Conservation (phyloP, 2,329 filamentous ascomycete species). For the Domatiomyces catenatus region DNA sequence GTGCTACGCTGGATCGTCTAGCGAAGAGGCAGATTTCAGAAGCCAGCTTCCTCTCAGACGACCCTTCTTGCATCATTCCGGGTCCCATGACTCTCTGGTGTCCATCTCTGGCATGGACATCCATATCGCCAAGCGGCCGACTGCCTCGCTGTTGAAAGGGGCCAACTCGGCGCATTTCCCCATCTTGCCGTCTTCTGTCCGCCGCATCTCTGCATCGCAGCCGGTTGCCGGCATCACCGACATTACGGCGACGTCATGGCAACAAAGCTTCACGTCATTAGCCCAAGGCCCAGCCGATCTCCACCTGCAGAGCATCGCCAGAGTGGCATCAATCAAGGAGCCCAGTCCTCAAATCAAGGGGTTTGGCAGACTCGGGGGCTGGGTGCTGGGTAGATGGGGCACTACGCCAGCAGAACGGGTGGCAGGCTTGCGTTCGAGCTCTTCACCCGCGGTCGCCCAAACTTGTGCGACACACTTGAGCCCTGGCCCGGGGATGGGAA, state of each 20-base stretch:
- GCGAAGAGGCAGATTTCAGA: background rate
- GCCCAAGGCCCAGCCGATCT: background rate
- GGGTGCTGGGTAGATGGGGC: conserved; percentile 51
- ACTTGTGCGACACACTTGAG: background rate
- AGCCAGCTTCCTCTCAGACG: conserved; percentile 1
- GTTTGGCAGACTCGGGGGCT: conserved; percentile 44
- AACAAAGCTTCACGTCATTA: conserved; percentile 22
- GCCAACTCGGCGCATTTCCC: conserved; percentile 14
- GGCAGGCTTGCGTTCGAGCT: conserved; percentile 4
- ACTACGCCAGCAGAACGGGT: conserved; percentile 31
- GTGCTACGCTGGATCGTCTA: background rate
- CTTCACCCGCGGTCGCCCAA: background rate
- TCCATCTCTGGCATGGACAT: conserved; percentile 82
- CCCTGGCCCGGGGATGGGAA: background rate
- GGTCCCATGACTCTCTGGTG: conserved; percentile 78
- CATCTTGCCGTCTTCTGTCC: conserved; percentile 15
- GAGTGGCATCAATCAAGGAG: background rate
- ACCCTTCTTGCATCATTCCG: conserved; percentile 41
- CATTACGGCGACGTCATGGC: conserved; percentile 41
- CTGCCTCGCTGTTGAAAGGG: conserved; percentile 46
- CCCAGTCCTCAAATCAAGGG: conserved; percentile 9
- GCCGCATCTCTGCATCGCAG: conserved; percentile 28
- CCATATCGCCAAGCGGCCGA: conserved; percentile 63
- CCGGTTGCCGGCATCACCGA: conserved; percentile 38
- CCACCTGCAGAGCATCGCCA: background rate